phyloP scores from a whole-genome alignment of 352 stramenopile genomes.

The Phytophthora uliginosa region DNA sequence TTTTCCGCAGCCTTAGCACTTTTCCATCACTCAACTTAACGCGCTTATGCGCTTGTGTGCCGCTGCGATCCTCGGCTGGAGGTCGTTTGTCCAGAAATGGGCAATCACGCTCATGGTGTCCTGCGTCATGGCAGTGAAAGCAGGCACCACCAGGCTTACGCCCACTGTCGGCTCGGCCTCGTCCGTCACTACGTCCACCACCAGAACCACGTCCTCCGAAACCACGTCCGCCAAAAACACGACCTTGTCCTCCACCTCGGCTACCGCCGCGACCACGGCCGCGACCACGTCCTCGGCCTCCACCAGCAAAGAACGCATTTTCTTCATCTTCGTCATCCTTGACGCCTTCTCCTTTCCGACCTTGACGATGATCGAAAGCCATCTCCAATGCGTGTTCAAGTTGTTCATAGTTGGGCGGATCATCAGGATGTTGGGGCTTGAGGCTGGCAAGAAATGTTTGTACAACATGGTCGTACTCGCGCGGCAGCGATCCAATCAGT shows the following conservation, averaged over 20 bases:
- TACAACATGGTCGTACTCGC: constrained; percentile 12
- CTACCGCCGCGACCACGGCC: no score
- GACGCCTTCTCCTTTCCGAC: neutral
- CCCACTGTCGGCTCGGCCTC: neutral
- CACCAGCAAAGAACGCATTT: constrained; percentile 5
- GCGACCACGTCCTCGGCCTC: no score
- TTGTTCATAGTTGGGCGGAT: constrained; percentile 16
- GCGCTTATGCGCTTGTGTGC: neutral
- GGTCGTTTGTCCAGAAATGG: constrained; percentile 10
- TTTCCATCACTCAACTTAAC: neutral
- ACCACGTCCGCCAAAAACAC: neutral
- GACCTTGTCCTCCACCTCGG: neutral
- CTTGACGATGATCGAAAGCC: constrained; percentile 10
- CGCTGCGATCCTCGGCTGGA: neutral
- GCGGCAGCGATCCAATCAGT: constrained; percentile 1
- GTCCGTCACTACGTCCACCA: neutral
- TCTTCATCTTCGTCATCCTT: constrained; percentile 8
- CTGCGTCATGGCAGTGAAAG: constrained; percentile 9
- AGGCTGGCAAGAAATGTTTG: constrained; percentile 11
- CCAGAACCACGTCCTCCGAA: constrained; percentile 3
- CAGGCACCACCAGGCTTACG: constrained; percentile 2
- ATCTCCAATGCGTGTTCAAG: constrained; percentile 12
- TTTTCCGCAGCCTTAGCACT: constrained; percentile 1
- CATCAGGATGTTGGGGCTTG: neutral
- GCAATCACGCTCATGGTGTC: constrained; percentile 4